These are phyloP conservation scores for Viridothelium virens DNA, from an alignment of 495 filamentous ascomycete genomes.

Conservation along the genomic window DNA sequence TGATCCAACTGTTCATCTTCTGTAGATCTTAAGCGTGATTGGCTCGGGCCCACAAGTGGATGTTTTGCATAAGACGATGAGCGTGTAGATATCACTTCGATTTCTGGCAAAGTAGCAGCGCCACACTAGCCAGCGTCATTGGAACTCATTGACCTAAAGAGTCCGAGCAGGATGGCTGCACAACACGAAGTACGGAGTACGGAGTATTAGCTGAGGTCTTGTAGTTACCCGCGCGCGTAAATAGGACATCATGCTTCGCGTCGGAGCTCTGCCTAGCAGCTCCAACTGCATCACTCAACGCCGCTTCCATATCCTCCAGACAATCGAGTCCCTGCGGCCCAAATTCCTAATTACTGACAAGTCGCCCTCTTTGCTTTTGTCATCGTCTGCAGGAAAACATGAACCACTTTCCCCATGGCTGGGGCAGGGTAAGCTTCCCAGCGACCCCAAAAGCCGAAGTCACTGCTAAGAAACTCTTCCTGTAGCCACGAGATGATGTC, in stretches of 20 bases:
- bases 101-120: too few relatives aligned
- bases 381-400: slow-evolving; percentile 40
- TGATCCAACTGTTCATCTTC: neutral
- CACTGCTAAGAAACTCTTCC: neutral
- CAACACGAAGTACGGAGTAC: too few relatives aligned
- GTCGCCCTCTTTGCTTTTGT: too few relatives aligned
- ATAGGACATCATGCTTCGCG: neutral
- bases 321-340: neutral
- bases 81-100: too few relatives aligned
- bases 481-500: slow-evolving; percentile 84
- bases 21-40: too few relatives aligned
- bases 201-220: too few relatives aligned
- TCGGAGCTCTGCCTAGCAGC: slow-evolving; percentile 11
- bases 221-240: neutral
- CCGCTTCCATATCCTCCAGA: neutral
- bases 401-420: slow-evolving; percentile 93
- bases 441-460: slow-evolving; percentile 14
- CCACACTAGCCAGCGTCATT: too few relatives aligned
- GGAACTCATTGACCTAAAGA: too few relatives aligned
- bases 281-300: neutral
- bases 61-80: too few relatives aligned
- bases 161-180: too few relatives aligned
- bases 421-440: slow-evolving; percentile 72
- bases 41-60: too few relatives aligned
- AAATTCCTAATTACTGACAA: neutral